Evolutionary conservation across 495 filamentous ascomycete genomes (phyloP), one percentile per base, ranked within the genome.

Genomic region (Glarea lozoyensis): DNA sequence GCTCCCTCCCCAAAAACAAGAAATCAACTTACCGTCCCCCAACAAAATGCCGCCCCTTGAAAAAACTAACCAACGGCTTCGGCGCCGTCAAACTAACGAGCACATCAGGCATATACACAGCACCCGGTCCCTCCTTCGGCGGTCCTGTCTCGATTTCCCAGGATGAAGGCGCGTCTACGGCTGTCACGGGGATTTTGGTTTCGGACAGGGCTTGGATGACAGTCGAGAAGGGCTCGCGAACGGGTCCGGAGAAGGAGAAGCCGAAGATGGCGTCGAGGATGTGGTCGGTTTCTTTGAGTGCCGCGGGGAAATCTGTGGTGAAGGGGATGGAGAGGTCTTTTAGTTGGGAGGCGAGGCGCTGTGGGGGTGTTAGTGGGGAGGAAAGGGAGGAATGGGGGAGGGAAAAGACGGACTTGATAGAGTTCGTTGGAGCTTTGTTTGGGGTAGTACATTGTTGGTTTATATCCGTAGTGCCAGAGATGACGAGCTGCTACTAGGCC

Each of bases 221-320:
- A 2, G 73, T 65, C 0, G 79, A 78, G 56, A 97, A 97, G 0
- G 92, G 92, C 48, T 93, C 88, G 4, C 92, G 82, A 24, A 98
- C 78, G 37, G 88, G 78, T 10, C 88, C 89, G n/a, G 80, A 79
- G 66, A 97, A 97, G 53, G 83, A 88, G 70, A 97, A 98, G 30
- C 88, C 92, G 56, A 98, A 98, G 55, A 98, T 86, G 30, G 93
- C 87, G 62, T 98, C 92, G 44, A 98, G 69, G 37, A 98, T 68
- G 52, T 94, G 82, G 57, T 93, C 75, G 16, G 82, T 69, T 34
- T 76, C 66, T 46, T 70, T 62, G 4, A 94, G 58, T 9, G 84
- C 80, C 2, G 61, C 32, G 15, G 65, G 57, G 52, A 95, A 94
- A 65, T 95, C 88, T 13, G 81, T 70, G 10, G 86, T 81, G 66